Evolutionary conservation across 139 green algal species (phyloP), one percentile per base, ranked within the genome.

Genomic region (Eudorina sp.): DNA sequence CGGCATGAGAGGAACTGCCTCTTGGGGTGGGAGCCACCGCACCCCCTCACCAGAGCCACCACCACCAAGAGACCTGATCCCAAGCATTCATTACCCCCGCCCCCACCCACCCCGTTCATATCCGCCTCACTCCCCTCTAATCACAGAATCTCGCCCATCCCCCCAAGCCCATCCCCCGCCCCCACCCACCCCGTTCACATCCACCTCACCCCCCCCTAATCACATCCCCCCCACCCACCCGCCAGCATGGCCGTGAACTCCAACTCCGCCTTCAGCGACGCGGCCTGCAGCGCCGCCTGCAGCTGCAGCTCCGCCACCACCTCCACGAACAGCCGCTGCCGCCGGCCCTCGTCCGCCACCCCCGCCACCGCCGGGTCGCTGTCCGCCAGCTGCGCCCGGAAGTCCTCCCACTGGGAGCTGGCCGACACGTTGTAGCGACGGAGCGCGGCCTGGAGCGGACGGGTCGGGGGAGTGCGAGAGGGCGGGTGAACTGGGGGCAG

Each of bases 311-410:
- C 70, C 62, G 53, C 25, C 45, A 88, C 64, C 34, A 88, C 74
- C 86, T 91, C 85, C 31, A 88, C 36, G 68, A 89, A 92, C 70
- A 89, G 75, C 43, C 73, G 64, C 45, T 78, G 43, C 46, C 88
- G 82, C 51, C 46, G 53, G 21, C 16, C 46, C 16, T 46, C 55
- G 78, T 92, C 85, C 58, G 40, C 3, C 46, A 88, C 82, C 11
- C 27, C 82, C 31, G 45, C 31, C 34, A 88, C 60, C 36, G 46
- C 23, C 13, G 66, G 48, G 82, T 88, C 82, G 31, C 29, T 14
- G 9, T 69, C 43, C 9, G 34, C 27, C 21, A 88, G 83, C 0
- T 1, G 5, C 0, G 18, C 48, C 18, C 11, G 3, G 36, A 82
- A 34, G 2, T 72, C 83, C 25, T 81, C 83, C 68, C 68, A 88